Conservation (phyloP, 345 rosid genomes). For the Citrus medica region DNA sequence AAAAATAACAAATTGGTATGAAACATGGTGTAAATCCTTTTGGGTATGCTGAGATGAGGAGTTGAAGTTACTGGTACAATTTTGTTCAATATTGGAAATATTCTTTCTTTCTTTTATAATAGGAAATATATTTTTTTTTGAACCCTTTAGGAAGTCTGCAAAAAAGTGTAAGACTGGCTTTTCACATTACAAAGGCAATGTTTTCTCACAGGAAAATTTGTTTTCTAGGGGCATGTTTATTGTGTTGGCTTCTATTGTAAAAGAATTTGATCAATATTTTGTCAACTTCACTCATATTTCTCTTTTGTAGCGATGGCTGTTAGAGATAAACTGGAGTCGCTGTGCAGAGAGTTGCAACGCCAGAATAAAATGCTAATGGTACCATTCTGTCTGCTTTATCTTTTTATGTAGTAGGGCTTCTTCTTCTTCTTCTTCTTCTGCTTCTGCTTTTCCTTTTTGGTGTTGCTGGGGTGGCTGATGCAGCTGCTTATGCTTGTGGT, state of each 20-base stretch:
- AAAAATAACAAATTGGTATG: neutral
- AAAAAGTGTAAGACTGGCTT: neutral
- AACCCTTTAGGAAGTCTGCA: neutral
- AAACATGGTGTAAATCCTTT: neutral
- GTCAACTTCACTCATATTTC: neutral
- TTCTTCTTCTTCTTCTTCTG: neutral
- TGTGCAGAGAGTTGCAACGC: slow-evolving; percentile 89
- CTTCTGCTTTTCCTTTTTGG: too few species aligned
- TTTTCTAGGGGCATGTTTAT: neutral
- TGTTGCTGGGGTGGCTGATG: too few species aligned
- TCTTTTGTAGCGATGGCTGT: slow-evolving; percentile 59
- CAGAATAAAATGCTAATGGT: slow-evolving; percentile 96
- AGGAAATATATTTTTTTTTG: neutral
- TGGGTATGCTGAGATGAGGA: neutral
- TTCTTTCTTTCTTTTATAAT: neutral
- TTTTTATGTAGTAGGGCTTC: neutral
- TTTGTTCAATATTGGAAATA: neutral
- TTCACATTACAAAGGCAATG: neutral
- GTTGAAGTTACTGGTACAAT: neutral
- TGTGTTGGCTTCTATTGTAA: neutral
- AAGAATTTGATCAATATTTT: neutral
- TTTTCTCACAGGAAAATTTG: too few species aligned
- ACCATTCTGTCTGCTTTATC: slow-evolving; percentile 1
- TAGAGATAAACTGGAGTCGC: slow-evolving; percentile 88
- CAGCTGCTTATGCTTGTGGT: neutral